Base-by-base conservation (phyloP, 257 asterid genomes). In the Eucommia ulmoides region DNA sequence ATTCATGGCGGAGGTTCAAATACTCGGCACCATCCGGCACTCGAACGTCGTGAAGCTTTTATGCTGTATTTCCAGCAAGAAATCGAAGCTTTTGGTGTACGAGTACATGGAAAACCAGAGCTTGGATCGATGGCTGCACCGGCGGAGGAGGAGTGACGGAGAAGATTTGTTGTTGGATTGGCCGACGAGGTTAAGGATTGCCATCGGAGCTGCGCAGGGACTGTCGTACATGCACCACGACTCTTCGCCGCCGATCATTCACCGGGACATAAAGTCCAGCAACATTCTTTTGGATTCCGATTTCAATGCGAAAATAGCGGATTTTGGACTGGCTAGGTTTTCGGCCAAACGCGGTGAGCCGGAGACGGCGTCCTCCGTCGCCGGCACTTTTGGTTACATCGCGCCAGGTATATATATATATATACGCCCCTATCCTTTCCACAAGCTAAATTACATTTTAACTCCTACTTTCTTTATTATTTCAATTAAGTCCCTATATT, bases 241-340 rank as follows among this genome's bases (percentile, higher is more conserved):
- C 41, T 80, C 77, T 57, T 62, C 54, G 0, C 74, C 78, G 0
- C 74, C 79, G 16, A 73, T 71, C 44, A 51, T 77, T 23, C 81
- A 81, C 19, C 74, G 93, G 0, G 87, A 81, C 33, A 74, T 81
- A 19, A 81, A 81, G 59, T 70, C 87, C 3, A 78, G 87, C 60
- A 78, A 81, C 45, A 81, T 81, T 55, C 60, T 81, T 54, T 42
- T 81, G 69, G 84, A 78, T 59, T 62, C 76, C 1, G 67, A 69
- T n/a, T 71, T 75, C 68, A 65, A 55, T 2, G 80, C 87, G 16
- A 75, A 75, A 51, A 68, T 81, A 6, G 84, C 87, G 7, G 93
- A 81, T 62, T 81, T 81, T 22, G 87, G 87, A 9, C 61, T 81
- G 16, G 75, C 93, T 19, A 81, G 78, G 67, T 41, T 78, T 63